These are phyloP conservation scores for Cladorrhinum samala DNA, from an alignment of 495 filamentous ascomycete genomes.

Conservation along the genomic window DNA sequence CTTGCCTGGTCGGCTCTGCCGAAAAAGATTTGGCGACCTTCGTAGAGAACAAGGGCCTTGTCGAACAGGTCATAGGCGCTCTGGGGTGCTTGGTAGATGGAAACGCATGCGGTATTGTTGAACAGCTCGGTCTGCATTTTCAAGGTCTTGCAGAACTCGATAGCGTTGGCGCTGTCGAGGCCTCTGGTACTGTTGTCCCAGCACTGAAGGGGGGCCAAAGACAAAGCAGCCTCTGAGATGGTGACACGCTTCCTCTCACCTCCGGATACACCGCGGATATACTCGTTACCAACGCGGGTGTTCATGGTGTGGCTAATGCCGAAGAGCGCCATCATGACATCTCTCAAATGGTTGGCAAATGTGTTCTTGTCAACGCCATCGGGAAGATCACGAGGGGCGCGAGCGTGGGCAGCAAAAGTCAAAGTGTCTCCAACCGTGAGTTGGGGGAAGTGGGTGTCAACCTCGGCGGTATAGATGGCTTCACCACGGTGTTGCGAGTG, in stretches of 20 bases:
- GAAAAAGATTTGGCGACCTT: slow-evolving; percentile 80
- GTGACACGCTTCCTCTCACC: slow-evolving; percentile 80
- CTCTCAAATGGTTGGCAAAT: slow-evolving; percentile 60
- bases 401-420: slow-evolving; percentile 65
- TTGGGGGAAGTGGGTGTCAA: slow-evolving; percentile 78
- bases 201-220: slow-evolving; percentile 63
- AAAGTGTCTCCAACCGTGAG: slow-evolving; percentile 74
- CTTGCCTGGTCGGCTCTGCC: slow-evolving; percentile 56
- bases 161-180: slow-evolving; percentile 70
- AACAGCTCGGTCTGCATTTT: slow-evolving; percentile 59
- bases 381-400: slow-evolving; percentile 57
- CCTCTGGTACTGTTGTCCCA: slow-evolving; percentile 85
- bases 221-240: slow-evolving; percentile 67
- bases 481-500: slow-evolving; percentile 67
- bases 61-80: slow-evolving; percentile 73
- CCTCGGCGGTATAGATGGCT: slow-evolving; percentile 75
- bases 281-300: slow-evolving; percentile 75
- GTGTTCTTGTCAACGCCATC: slow-evolving; percentile 51
- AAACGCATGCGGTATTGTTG: slow-evolving; percentile 62
- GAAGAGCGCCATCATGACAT: slow-evolving; percentile 76
- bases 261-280: slow-evolving; percentile 71
- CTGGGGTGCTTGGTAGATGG: slow-evolving; percentile 80
- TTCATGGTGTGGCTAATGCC: slow-evolving; percentile 70
- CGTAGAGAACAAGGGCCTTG: slow-evolving; percentile 72
- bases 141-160: slow-evolving; percentile 72